Conservation (phyloP, 306 rosid species). For the Crataegus laevigata region DNA sequence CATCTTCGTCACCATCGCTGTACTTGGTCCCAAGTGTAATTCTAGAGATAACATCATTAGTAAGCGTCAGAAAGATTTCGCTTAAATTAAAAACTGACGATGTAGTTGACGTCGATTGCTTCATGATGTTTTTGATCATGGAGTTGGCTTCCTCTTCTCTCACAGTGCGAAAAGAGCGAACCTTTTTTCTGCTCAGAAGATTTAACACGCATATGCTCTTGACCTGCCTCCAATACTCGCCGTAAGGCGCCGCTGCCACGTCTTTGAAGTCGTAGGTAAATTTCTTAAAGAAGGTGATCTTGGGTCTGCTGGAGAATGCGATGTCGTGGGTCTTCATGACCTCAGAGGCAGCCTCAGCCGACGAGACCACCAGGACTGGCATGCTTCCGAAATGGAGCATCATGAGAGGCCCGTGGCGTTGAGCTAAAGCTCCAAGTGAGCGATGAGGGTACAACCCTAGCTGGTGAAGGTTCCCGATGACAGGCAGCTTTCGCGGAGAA, state of each 20-base stretch:
- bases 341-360: neutral
- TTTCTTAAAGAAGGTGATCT: neutral
- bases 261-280: neutral
- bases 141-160: no score
- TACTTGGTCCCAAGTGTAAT: no score
- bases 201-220: no score
- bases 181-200: no score
- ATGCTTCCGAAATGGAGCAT: neutral
- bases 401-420: neutral
- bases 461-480: neutral
- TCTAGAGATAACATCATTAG: no score
- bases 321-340: neutral
- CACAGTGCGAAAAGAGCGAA: no score
- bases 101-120: no score
- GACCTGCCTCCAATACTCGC: neutral
- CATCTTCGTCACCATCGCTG: no score
- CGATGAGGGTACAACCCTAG: neutral
- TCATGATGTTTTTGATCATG: no score
- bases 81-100: no score
- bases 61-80: no score
- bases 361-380: neutral
- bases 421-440: neutral
- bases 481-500: neutral
- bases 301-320: neutral
- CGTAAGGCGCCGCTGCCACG: neutral